phyloP scores from a whole-genome alignment of 2,329 filamentous ascomycete genomes.

The Colletotrichum spaethianum region DNA sequence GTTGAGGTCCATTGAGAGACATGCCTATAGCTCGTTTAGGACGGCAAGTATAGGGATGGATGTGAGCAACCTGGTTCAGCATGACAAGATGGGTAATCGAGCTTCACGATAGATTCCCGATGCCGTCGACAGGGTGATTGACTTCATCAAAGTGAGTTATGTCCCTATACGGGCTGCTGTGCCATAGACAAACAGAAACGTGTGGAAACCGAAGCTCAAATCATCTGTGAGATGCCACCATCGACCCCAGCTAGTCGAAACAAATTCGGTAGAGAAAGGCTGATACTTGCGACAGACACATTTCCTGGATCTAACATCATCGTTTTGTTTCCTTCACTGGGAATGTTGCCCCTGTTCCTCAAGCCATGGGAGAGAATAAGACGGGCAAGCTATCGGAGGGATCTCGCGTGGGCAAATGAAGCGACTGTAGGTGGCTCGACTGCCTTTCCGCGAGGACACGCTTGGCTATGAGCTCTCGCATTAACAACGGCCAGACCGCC shows the following conservation, averaged over 20 bases:
- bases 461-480: too few relatives aligned
- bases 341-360: neutral
- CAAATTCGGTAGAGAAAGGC: neutral
- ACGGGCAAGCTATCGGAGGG: too few relatives aligned
- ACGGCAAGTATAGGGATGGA: conserved; percentile 9
- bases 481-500: neutral
- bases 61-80: neutral
- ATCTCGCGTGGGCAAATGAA: too few relatives aligned
- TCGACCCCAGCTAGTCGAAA: too few relatives aligned
- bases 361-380: neutral
- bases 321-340: conserved; percentile 2
- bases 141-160: neutral
- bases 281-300: neutral
- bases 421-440: too few relatives aligned
- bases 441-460: too few relatives aligned
- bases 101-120: neutral
- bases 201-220: conserved; percentile 17
- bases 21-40: conserved; percentile 15
- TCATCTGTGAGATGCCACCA: neutral
- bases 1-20: neutral
- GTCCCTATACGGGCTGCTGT: neutral
- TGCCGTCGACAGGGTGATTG: neutral
- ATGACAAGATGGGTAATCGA: neutral
- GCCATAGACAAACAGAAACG: too few relatives aligned
- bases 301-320: conserved; percentile 21